Evolutionary conservation across 1,139 yeast species (phyloP).

Genomic region (Hyphopichia pseudoburtonii): DNA sequence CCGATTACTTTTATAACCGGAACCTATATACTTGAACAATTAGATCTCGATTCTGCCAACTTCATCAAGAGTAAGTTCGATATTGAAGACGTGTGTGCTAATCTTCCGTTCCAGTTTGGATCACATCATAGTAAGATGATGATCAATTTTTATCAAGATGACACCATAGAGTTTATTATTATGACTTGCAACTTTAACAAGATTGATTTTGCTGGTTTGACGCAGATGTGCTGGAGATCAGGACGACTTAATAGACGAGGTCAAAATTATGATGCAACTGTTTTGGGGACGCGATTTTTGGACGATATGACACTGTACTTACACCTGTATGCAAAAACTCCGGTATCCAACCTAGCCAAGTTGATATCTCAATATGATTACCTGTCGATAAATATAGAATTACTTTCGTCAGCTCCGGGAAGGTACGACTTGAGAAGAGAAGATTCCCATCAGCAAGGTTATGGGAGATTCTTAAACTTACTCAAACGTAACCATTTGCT

Average conservation of each 20-base stretch:
- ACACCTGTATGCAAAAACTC: slow-evolving; percentile 32
- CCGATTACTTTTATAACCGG: slow-evolving; percentile 37
- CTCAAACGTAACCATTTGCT: slow-evolving; percentile 35
- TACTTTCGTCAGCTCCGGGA: slow-evolving; percentile 61
- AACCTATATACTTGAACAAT: slow-evolving; percentile 14
- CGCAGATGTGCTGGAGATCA: slow-evolving; percentile 67
- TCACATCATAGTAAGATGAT: slow-evolving; percentile 72
- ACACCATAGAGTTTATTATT: slow-evolving; percentile 48
- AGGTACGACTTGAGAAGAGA: slow-evolving; percentile 15
- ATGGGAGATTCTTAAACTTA: slow-evolving; percentile 47
- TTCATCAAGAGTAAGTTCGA: slow-evolving; percentile 21
- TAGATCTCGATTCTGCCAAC: slow-evolving; percentile 7
- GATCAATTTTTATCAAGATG: slow-evolving; percentile 50
- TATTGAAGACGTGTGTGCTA: slow-evolving; percentile 30
- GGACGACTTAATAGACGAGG: slow-evolving; percentile 35
- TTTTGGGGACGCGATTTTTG: slow-evolving; percentile 19
- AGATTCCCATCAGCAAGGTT: slow-evolving; percentile 33
- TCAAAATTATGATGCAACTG: background rate
- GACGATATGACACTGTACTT: slow-evolving; percentile 45
- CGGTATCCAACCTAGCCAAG: slow-evolving; percentile 26
- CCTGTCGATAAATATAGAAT: slow-evolving; percentile 46
- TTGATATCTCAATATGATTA: slow-evolving; percentile 41
- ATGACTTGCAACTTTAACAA: slow-evolving; percentile 60
- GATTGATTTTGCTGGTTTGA: slow-evolving; percentile 54
- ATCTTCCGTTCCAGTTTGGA: slow-evolving; percentile 34